Conservation (phyloP, 345 rosid genomes). For the Angophora floribunda region DNA sequence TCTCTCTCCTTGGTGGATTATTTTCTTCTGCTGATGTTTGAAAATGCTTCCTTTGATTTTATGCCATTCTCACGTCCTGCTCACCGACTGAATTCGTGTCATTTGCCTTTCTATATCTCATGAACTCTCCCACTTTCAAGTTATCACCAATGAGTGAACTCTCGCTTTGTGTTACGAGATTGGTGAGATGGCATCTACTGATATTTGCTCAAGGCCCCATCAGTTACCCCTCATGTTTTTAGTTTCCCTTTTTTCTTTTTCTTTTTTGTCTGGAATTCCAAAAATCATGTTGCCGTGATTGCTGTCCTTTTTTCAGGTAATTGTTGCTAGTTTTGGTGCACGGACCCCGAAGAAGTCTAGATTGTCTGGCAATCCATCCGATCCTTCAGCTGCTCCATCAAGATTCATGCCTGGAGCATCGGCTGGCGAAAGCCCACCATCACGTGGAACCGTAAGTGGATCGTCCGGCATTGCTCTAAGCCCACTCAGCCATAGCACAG, state of each 20-base stretch:
- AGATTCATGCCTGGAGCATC: constrained; percentile 1
- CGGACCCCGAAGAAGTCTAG: constrained; percentile 23
- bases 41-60: neutral
- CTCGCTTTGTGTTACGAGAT: neutral
- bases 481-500: constrained; percentile 33
- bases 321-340: constrained; percentile 34
- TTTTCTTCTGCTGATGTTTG: neutral
- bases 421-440: constrained; percentile 29
- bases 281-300: neutral
- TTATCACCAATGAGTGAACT: neutral
- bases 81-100: neutral
- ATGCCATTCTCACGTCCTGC: neutral
- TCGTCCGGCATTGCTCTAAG: constrained; percentile 42
- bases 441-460: constrained; percentile 38
- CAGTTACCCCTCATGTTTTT: neutral
- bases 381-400: constrained; percentile 9
- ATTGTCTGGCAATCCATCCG: constrained; percentile 9
- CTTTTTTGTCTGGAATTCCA: neutral
- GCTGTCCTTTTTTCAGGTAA: constrained; percentile 19
- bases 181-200: neutral
- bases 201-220: neutral
- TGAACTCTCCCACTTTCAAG: neutral
- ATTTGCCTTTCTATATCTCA: neutral
- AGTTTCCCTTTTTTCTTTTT: neutral
- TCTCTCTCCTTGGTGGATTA: neutral